phyloP scores from a whole-genome alignment of 1,284 basidiomycete genomes.

The Rhodofomes roseus region DNA sequence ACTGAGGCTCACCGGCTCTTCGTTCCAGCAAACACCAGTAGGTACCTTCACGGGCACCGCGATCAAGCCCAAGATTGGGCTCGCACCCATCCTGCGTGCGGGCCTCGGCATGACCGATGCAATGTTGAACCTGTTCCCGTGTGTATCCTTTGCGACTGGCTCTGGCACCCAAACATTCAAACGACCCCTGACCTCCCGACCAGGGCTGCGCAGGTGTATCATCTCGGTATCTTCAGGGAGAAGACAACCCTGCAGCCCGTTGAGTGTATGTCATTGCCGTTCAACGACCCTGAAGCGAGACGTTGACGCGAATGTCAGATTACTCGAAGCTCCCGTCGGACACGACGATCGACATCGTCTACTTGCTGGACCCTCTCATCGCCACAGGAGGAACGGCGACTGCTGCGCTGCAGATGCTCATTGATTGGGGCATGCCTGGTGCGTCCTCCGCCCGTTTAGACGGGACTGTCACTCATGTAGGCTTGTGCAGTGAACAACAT shows the following conservation, averaged over 20 bases:
- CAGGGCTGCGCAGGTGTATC: constrained; percentile 81
- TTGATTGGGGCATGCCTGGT: constrained; percentile 83
- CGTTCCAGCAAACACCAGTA: constrained; percentile 57
- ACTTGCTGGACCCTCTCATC: constrained; percentile 87
- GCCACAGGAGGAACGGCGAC: constrained; percentile 93
- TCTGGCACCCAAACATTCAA: background rate
- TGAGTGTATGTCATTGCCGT: constrained; percentile 61
- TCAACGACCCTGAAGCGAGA: background rate
- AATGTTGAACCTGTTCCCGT: constrained; percentile 79
- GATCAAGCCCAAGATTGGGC: constrained; percentile 74
- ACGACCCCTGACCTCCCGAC: background rate
- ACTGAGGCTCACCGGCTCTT: background rate
- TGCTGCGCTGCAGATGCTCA: constrained; percentile 81
- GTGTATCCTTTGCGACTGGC: constrained; percentile 27
- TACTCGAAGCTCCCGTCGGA: constrained; percentile 87
- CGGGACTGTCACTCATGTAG: background rate
- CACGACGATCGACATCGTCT: constrained; percentile 79
- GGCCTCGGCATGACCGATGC: constrained; percentile 94
- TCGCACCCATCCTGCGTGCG: constrained; percentile 90
- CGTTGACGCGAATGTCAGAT: constrained; percentile 43
- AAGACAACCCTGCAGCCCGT: constrained; percentile 90
- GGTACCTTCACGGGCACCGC: constrained; percentile 60
- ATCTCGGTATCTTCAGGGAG: constrained; percentile 89
- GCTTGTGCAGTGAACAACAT: constrained; percentile 56
- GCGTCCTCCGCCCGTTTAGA: background rate